Conservation (phyloP, 2,329 filamentous ascomycete species). For the Acarospora socialis region DNA sequence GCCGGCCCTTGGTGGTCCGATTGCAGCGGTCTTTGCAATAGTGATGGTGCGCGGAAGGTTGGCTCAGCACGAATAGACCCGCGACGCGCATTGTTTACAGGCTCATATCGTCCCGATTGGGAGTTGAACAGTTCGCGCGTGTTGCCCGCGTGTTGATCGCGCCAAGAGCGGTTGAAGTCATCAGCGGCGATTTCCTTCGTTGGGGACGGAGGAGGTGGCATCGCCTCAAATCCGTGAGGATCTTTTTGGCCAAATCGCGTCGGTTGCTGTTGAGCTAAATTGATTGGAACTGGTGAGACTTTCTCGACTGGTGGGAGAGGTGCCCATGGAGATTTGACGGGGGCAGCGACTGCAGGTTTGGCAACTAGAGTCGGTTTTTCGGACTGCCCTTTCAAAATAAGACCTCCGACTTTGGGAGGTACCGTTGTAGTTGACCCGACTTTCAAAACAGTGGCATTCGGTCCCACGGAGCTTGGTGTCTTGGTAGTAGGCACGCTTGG, state of each 20-base stretch:
- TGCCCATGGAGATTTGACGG: constrained; percentile 86
- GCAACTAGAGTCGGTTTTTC: constrained; percentile 38
- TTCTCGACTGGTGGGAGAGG: constrained; percentile 72
- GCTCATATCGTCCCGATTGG: constrained; percentile 86
- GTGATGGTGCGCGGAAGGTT: constrained; percentile 54
- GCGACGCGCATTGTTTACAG: constrained; percentile 61
- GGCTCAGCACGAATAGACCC: constrained; percentile 53
- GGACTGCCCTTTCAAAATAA: constrained; percentile 35
- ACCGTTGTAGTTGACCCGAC: constrained; percentile 32
- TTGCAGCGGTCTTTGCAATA: constrained; percentile 54
- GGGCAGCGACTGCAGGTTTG: constrained; percentile 39
- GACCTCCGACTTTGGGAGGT: constrained; percentile 26
- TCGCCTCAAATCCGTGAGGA: constrained; percentile 39
- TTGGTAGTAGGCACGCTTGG: constrained; percentile 21
- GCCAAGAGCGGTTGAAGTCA: constrained; percentile 79
- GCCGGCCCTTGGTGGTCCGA: constrained; percentile 51
- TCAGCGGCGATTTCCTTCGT: constrained; percentile 84
- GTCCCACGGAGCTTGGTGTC: too few relatives aligned
- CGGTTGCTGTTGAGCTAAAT: constrained; percentile 33
- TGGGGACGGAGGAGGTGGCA: constrained; percentile 31
- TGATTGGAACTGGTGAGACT: constrained; percentile 53
- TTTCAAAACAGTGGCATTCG: constrained; percentile 35
- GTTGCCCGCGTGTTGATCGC: constrained; percentile 49
- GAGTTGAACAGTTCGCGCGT: constrained; percentile 82
- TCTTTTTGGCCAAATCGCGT: constrained; percentile 42